phyloP scores from a whole-genome alignment of 2,329 filamentous ascomycete genomes.

The Apiospora kogelbergensis region DNA sequence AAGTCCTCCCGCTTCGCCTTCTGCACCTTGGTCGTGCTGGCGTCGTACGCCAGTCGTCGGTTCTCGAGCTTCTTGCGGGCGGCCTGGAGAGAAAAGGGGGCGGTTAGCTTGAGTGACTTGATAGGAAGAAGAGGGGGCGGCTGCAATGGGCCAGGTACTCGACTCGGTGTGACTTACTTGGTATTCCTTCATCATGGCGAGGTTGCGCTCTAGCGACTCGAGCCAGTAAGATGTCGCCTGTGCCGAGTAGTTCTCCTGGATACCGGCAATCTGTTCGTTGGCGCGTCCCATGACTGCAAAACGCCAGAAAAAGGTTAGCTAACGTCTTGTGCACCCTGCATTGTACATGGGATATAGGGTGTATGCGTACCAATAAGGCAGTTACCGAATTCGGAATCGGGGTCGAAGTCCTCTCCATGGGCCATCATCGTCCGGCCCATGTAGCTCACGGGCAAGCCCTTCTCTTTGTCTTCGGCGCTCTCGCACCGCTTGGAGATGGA shows the following conservation, averaged over 20 bases:
- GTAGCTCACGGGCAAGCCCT: conserved; percentile 75
- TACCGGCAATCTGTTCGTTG: conserved; percentile 82
- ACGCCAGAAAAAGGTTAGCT: neutral
- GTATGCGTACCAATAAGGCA: conserved; percentile 67
- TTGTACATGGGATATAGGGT: neutral
- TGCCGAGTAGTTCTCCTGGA: conserved; percentile 80
- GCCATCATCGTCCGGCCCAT: conserved; percentile 82
- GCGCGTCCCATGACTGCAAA: conserved; percentile 74
- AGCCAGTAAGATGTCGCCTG: conserved; percentile 82
- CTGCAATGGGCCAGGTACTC: too few relatives aligned
- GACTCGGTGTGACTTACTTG: conserved; percentile 64
- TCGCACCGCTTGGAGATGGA: conserved; percentile 83
- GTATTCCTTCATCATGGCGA: conserved; percentile 97
- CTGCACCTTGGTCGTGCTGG: conserved; percentile 84
- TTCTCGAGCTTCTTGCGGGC: conserved; percentile 93
- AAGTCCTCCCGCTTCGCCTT: conserved; percentile 95
- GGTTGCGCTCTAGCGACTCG: conserved; percentile 83
- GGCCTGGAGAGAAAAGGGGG: conserved; percentile 42
- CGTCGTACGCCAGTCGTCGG: conserved; percentile 86
- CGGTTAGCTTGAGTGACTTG: conserved; percentile 18
- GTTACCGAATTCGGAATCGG: conserved; percentile 86
- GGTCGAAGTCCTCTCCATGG: conserved; percentile 91
- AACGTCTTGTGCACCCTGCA: neutral
- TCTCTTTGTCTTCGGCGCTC: conserved; percentile 79
- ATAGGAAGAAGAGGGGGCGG: neutral